A percentile compares a stretch with the other conserved stretches of the same genome.
Evolutionary conservation across 345 rosid genomes (phyloP).

Genomic region (Salix arbutifolia): DNA sequence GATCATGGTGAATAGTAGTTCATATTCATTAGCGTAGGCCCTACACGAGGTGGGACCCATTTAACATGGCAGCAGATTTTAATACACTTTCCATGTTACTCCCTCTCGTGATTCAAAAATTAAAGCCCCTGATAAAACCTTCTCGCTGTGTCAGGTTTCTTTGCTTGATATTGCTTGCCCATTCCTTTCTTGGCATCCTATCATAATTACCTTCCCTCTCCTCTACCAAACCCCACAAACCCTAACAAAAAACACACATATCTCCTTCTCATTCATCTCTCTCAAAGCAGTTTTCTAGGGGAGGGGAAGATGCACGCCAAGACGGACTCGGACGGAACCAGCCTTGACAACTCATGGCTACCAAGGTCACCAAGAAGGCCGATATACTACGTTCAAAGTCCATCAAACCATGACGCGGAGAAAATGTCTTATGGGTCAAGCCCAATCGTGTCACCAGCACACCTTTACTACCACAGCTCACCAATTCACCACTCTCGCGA

Average conservation of each 20-base stretch:
- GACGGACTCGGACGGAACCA: conserved; percentile 88
- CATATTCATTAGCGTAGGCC: not conserved
- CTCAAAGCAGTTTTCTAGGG: not conserved
- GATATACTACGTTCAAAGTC: conserved; percentile 89
- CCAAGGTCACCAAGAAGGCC: conserved; percentile 59
- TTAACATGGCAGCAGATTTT: not conserved
- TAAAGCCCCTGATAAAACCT: not conserved
- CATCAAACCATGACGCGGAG: conserved; percentile 89
- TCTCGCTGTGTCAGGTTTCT: not conserved
- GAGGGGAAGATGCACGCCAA: conserved; percentile 65
- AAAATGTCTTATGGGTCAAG: conserved; percentile 94
- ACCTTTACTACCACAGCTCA: conserved; percentile 78
- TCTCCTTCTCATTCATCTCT: not conserved
- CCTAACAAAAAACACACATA: not conserved
- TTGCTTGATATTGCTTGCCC: not conserved
- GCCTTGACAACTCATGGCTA: conserved; percentile 63
- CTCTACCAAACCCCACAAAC: not conserved
- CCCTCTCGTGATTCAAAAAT: conserved; percentile 9
- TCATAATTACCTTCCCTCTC: not conserved
- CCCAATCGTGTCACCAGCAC: conserved; percentile 69
- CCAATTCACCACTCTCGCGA: conserved; percentile 96
- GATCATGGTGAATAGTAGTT: not conserved
- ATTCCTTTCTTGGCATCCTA: not conserved
- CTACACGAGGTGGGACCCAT: not conserved
- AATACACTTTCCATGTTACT: not conserved